These are phyloP conservation scores for Metschnikowia baotianmanensis DNA, from an alignment of 805 yeast genomes.

Conservation along the genomic window DNA sequence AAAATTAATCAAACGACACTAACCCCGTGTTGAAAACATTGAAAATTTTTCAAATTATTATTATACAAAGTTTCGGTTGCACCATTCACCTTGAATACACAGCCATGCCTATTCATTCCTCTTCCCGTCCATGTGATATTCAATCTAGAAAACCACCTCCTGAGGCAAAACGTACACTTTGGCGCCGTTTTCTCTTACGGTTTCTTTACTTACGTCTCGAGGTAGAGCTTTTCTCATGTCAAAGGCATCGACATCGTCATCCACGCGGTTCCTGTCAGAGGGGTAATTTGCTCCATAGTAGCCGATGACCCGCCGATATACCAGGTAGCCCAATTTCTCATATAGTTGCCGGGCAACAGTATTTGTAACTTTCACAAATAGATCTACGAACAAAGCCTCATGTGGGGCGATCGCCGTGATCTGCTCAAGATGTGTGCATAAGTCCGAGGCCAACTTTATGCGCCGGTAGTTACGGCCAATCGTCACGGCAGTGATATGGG, in stretches of 20 bases:
- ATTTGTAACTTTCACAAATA: conserved; percentile 89
- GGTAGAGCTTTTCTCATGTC: conserved; percentile 73
- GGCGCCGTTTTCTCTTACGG: conserved; percentile 61
- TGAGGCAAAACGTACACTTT: conserved; percentile 60
- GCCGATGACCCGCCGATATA: conserved; percentile 83
- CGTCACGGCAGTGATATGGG: conserved; percentile 95
- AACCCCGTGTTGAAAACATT: too few relatives aligned
- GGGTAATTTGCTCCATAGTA: conserved; percentile 67
- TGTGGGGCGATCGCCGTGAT: conserved; percentile 72
- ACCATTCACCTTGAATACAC: too few relatives aligned
- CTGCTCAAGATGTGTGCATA: conserved; percentile 71
- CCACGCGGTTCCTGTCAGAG: conserved; percentile 43
- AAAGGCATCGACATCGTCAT: conserved; percentile 81
- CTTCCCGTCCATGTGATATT: too few relatives aligned
- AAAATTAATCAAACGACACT: too few relatives aligned
- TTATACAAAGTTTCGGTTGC: too few relatives aligned
- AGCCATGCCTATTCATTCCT: too few relatives aligned
- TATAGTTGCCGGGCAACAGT: conserved; percentile 75
- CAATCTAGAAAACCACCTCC: conserved; percentile 63
- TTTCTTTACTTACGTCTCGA: conserved; percentile 52
- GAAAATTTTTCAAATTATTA: too few relatives aligned
- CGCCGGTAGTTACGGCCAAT: conserved; percentile 80
- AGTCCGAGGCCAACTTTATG: conserved; percentile 77
- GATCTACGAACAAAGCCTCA: conserved; percentile 79
- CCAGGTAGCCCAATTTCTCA: conserved; percentile 81